Percentiles rank a stretch among this genome's conserved stretches.
These are phyloP conservation scores for Tillandsia leiboldiana DNA, from an alignment of 176 grass and related monocot genomes.

Conservation along the genomic window DNA sequence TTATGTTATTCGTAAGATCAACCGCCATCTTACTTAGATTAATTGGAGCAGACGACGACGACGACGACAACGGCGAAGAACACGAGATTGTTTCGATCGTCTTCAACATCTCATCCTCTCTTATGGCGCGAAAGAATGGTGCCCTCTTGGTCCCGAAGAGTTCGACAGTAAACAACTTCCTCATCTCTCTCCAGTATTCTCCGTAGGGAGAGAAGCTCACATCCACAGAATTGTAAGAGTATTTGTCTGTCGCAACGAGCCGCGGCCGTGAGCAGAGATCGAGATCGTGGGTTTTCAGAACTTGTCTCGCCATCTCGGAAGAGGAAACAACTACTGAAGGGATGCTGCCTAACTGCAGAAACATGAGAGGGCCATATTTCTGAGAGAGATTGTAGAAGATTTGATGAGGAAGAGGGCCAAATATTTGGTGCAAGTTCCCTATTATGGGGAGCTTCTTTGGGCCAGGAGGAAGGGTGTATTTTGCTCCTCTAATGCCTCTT, in stretches of 20 bases:
- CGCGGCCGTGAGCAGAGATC: slow-evolving; percentile 15
- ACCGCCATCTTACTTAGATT: not conserved
- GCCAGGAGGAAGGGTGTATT: not conserved
- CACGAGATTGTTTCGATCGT: not conserved
- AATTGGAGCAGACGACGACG: not conserved
- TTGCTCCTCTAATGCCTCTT: no score
- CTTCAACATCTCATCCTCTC: no score
- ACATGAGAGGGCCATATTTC: slow-evolving; percentile 18
- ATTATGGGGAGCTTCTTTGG: slow-evolving; percentile 31
- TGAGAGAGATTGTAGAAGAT: slow-evolving; percentile 12
- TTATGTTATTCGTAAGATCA: not conserved
- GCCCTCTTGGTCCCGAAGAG: slow-evolving; percentile 11
- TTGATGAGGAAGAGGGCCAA: slow-evolving; percentile 8
- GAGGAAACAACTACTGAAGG: slow-evolving; percentile 25
- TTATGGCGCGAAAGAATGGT: no score
- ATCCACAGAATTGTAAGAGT: slow-evolving; percentile 7
- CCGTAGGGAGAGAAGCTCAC: slow-evolving; percentile 13
- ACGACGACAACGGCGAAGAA: not conserved
- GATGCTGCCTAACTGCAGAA: slow-evolving; percentile 24
- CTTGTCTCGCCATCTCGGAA: slow-evolving; percentile 15
- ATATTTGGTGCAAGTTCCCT: slow-evolving; percentile 32
- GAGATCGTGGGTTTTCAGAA: slow-evolving; percentile 27
- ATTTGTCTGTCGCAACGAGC: not conserved
- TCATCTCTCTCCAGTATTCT: slow-evolving; percentile 16
- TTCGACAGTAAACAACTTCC: slow-evolving; percentile 14